Percentiles rank a stretch among this genome's conserved stretches.
phyloP scores from a whole-genome alignment of 148 eudicot species.

The Rhododendron vialii region DNA sequence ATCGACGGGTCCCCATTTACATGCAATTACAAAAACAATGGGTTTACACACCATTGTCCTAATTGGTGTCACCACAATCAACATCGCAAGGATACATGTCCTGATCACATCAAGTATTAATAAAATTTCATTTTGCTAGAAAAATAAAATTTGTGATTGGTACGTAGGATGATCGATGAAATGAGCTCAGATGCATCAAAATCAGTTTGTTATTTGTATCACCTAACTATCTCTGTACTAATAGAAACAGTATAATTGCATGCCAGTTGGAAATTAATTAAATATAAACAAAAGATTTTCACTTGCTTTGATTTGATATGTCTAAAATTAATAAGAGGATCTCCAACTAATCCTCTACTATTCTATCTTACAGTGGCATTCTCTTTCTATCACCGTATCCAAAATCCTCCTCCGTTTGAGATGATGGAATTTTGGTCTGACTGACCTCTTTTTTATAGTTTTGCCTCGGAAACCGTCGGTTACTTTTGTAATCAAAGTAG shows the following conservation, averaged over 20 bases:
- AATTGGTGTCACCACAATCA: not conserved
- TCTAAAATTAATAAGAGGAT: not conserved
- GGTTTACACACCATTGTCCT: not conserved
- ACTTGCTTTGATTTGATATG: not conserved
- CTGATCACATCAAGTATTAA: too few species aligned
- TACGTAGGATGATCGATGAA: not conserved
- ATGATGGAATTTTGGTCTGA: not conserved
- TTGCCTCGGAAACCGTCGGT: too few species aligned
- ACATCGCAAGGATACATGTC: not conserved
- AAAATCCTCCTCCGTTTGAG: not conserved
- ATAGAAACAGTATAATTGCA: not conserved
- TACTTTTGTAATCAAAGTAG: too few species aligned
- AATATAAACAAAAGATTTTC: not conserved
- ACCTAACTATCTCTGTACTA: not conserved
- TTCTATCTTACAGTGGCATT: not conserved
- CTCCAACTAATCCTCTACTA: not conserved
- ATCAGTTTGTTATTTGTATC: not conserved
- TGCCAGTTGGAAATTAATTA: not conserved
- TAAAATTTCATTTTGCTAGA: not conserved
- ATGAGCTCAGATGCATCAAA: constrained; percentile 26
- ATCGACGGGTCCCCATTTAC: not conserved
- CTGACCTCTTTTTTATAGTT: too few species aligned
- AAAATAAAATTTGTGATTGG: not conserved
- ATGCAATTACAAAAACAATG: not conserved
- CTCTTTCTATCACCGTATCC: not conserved